Percentiles rank a stretch among this genome's conserved stretches.
phyloP scores from a whole-genome alignment of 2,329 filamentous ascomycete genomes.

The Dactylonectria estremocensis region DNA sequence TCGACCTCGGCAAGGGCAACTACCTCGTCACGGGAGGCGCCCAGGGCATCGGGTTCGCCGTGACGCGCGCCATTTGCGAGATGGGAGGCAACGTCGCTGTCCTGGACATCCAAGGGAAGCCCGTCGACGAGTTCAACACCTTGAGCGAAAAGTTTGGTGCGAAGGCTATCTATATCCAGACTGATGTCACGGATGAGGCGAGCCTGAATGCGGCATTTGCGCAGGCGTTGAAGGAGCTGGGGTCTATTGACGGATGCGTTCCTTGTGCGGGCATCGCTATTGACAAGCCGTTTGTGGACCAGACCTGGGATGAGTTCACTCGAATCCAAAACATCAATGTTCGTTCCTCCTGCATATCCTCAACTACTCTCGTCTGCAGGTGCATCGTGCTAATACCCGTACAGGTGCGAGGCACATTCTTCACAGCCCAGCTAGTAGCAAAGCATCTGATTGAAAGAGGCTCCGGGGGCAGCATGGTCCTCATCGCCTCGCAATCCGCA shows the following conservation, averaged over 20 bases:
- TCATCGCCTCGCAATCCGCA: slow-evolving; percentile 27
- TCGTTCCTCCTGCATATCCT: slow-evolving; percentile 24
- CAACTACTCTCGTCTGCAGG: no score
- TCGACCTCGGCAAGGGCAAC: slow-evolving; percentile 51
- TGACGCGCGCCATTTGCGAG: slow-evolving; percentile 55
- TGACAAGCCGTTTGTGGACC: slow-evolving; percentile 59
- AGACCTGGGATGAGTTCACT: slow-evolving; percentile 57
- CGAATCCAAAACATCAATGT: slow-evolving; percentile 59
- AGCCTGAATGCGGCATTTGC: slow-evolving; percentile 43
- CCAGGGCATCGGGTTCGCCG: slow-evolving; percentile 56
- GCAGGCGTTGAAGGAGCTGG: slow-evolving; percentile 40
- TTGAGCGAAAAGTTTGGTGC: slow-evolving; percentile 35
- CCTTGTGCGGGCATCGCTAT: slow-evolving; percentile 56
- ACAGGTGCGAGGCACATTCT: slow-evolving; percentile 58
- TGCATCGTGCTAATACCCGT: not conserved
- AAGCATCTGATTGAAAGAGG: slow-evolving; percentile 2
- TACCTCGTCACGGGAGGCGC: slow-evolving; percentile 56
- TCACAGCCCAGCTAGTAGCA: slow-evolving; percentile 50
- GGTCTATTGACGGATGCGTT: slow-evolving; percentile 47
- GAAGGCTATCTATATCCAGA: slow-evolving; percentile 47
- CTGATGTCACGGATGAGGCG: slow-evolving; percentile 48
- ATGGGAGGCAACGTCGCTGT: slow-evolving; percentile 57
- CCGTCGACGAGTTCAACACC: slow-evolving; percentile 45
- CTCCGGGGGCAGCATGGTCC: slow-evolving; percentile 56
- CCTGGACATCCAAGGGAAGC: slow-evolving; percentile 50